Conservation (phyloP, 1,139 yeast species). For the Taphrina populina region DNA sequence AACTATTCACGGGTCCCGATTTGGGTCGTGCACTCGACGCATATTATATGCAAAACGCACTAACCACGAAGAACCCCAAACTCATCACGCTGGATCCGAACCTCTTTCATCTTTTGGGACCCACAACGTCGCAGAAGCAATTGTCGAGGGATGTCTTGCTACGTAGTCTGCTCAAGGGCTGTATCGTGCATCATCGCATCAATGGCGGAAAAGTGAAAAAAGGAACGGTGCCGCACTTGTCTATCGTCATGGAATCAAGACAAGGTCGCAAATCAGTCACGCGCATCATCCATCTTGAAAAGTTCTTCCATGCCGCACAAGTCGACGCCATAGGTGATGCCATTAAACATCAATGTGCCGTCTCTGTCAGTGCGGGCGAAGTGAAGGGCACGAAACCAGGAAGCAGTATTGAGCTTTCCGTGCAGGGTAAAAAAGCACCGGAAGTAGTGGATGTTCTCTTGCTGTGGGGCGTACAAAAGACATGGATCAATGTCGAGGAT, state of each 20-base stretch:
- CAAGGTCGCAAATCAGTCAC: constrained; percentile 8
- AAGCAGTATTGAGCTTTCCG: constrained; percentile 9
- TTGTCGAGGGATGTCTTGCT: constrained; percentile 8
- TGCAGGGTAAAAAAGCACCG: constrained; percentile 17
- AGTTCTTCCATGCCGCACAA: not conserved
- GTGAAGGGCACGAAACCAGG: constrained; percentile 11
- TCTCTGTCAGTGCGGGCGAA: constrained; percentile 6
- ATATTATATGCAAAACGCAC: constrained; percentile 1
- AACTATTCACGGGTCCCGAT: not conserved
- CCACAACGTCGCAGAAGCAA: not conserved
- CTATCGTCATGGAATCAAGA: constrained; percentile 3
- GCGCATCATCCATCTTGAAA: constrained; percentile 6
- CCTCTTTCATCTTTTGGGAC: constrained; percentile 4
- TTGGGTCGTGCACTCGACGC: not conserved
- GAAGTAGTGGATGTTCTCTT: not conserved
- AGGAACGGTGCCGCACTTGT: constrained; percentile 14
- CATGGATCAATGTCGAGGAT: constrained; percentile 9
- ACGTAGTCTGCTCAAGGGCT: not conserved
- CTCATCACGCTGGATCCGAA: constrained; percentile 9
- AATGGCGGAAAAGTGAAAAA: constrained; percentile 1
- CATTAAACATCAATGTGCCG: constrained; percentile 20
- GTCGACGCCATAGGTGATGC: constrained; percentile 4
- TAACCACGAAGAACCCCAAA: constrained; percentile 3
- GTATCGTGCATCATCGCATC: constrained; percentile 1
- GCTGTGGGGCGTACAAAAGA: constrained; percentile 7